Evolutionary conservation across 75 land plant species (phyloP).

Genomic region (Pinus tabuliformis): DNA sequence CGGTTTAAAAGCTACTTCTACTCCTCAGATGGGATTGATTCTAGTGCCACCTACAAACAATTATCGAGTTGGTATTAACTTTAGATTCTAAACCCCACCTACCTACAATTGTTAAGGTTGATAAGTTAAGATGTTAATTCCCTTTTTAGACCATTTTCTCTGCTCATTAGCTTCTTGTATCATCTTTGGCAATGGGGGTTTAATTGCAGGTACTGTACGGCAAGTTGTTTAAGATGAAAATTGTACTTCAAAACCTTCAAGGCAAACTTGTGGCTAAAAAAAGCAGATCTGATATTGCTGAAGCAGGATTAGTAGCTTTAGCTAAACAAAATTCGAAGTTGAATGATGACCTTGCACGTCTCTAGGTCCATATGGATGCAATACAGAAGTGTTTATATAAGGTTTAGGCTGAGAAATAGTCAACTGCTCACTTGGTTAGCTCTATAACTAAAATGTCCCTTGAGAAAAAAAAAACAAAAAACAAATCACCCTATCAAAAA

Average conservation of each 20-base stretch:
- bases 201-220: slow-evolving; percentile 33
- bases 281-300: slow-evolving; percentile 6
- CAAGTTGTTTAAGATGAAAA: slow-evolving; percentile 29
- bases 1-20: no score
- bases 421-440: slow-evolving; percentile 14
- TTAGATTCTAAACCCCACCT: no score
- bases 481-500: no score
- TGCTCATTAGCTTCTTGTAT: not conserved
- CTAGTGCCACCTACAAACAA: no score
- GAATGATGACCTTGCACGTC: slow-evolving; percentile 30
- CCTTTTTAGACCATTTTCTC: no score
- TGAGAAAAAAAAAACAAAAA: no score
- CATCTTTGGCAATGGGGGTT: slow-evolving; percentile 16
- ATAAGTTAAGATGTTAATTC: no score
- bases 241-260: slow-evolving; percentile 27
- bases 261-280: not conserved
- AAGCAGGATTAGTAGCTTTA: slow-evolving; percentile 31
- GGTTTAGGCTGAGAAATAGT: slow-evolving; percentile 24
- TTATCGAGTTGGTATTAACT: no score
- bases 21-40: no score
- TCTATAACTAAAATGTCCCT: not conserved
- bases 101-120: no score
- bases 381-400: slow-evolving; percentile 19
- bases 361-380: slow-evolving; percentile 30
- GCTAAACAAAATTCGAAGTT: slow-evolving; percentile 37